Evolutionary conservation across 2,329 filamentous ascomycete genomes (phyloP).

Genomic region (Ilyonectria sp.): DNA sequence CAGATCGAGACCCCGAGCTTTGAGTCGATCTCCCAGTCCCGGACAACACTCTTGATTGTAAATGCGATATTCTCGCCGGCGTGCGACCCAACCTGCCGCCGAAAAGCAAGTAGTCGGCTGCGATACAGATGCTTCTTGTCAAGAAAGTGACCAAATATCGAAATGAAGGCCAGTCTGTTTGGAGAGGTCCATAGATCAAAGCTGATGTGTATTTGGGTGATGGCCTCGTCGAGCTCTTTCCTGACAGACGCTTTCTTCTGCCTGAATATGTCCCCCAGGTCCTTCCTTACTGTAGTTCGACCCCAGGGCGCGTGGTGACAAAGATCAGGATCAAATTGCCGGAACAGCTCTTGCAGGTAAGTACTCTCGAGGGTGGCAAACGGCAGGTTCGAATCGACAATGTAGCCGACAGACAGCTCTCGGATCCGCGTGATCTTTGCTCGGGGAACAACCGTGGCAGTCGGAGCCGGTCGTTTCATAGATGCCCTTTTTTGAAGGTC

Average conservation of each 20-base stretch:
- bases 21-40: slow-evolving; percentile 1
- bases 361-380: slow-evolving; percentile 25
- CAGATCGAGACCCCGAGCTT: not conserved
- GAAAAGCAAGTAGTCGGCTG: not conserved
- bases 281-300: slow-evolving; percentile 25
- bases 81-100: not conserved
- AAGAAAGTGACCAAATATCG: not conserved
- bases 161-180: not conserved
- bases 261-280: slow-evolving; percentile 21
- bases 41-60: slow-evolving; percentile 14
- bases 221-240: slow-evolving; percentile 5
- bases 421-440: slow-evolving; percentile 24
- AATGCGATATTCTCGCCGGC: slow-evolving; percentile 2
- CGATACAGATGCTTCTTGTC: not conserved
- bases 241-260: slow-evolving; percentile 16
- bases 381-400: slow-evolving; percentile 24
- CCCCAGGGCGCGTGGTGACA: slow-evolving; percentile 11
- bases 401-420: slow-evolving; percentile 29
- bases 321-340: slow-evolving; percentile 22
- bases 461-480: slow-evolving; percentile 19
- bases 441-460: slow-evolving; percentile 20
- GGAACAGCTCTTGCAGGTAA: slow-evolving; percentile 26
- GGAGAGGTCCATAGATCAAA: not conserved
- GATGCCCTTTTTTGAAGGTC: slow-evolving; percentile 21
- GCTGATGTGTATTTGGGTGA: not conserved